These are phyloP conservation scores for Dendryphion nanum DNA, from an alignment of 2,329 filamentous ascomycete species.

Conservation along the genomic window DNA sequence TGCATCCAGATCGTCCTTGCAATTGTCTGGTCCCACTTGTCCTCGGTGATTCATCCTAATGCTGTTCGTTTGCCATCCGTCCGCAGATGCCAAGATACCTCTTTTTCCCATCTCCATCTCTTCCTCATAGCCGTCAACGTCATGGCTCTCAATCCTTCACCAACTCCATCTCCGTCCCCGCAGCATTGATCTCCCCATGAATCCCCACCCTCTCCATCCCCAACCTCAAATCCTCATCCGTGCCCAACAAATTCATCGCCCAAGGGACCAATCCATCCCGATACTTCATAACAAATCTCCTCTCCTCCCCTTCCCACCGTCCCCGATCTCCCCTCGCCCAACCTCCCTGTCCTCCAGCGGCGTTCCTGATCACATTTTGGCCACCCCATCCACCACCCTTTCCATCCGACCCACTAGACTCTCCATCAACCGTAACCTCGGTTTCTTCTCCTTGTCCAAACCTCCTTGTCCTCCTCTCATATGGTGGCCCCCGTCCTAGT, in stretches of 20 bases:
- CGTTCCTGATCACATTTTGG: not conserved
- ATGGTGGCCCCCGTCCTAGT: slow-evolving; percentile 73
- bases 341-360: not conserved
- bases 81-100: too few relatives aligned
- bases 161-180: not conserved
- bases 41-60: too few relatives aligned
- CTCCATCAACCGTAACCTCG: slow-evolving; percentile 12
- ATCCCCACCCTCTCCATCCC: slow-evolving; percentile 30
- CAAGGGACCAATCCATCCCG: slow-evolving; percentile 65
- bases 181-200: slow-evolving; percentile 3
- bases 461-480: slow-evolving; percentile 39
- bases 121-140: not conserved
- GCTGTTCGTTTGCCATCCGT: too few relatives aligned
- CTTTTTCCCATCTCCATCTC: not conserved
- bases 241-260: slow-evolving; percentile 73
- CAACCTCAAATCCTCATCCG: slow-evolving; percentile 67
- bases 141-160: not conserved
- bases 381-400: slow-evolving; percentile 1
- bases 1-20: too few relatives aligned
- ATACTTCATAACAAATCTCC: slow-evolving; percentile 58
- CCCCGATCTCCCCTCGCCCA: slow-evolving; percentile 1
- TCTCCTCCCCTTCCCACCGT: slow-evolving; percentile 21
- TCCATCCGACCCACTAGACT: slow-evolving; percentile 7
- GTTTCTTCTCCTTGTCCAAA: slow-evolving; percentile 22
- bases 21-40: too few relatives aligned